A percentile compares a stretch with the other conserved stretches of the same genome.
Evolutionary conservation across 148 eudicot species (phyloP).

Genomic region (Persicaria tinctoria): DNA sequence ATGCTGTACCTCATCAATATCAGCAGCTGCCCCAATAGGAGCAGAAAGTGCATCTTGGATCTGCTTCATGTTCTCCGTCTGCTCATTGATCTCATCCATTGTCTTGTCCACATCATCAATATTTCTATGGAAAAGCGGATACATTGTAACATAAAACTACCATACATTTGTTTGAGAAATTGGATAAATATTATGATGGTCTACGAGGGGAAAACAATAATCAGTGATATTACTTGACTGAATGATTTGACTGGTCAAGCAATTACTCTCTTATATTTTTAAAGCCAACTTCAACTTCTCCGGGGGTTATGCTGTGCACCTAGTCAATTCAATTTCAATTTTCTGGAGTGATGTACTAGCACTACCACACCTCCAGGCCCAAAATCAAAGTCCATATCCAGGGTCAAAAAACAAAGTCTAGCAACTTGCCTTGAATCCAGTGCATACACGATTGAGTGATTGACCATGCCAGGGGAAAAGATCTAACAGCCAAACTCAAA

Average conservation of each 20-base stretch:
- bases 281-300: not conserved
- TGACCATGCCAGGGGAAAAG: not conserved
- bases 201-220: not conserved
- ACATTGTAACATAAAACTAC: not conserved
- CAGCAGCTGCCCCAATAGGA: conserved; percentile 33
- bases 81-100: conserved; percentile 34
- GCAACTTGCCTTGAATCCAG: not conserved
- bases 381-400: not conserved
- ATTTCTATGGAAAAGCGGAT: conserved; percentile 11
- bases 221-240: not conserved
- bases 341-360: not conserved
- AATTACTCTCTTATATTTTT: not conserved
- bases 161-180: not conserved
- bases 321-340: not conserved
- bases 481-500: not conserved
- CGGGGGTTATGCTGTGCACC: not conserved
- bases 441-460: not conserved
- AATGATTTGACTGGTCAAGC: not conserved
- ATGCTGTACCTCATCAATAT: conserved; percentile 26
- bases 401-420: not conserved
- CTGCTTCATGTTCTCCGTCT: conserved; percentile 31
- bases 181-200: not conserved
- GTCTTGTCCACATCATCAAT: conserved; percentile 31
- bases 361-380: not conserved
- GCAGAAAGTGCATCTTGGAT: conserved; percentile 32